Percentiles rank a stretch among this genome's conserved stretches.
Evolutionary conservation across 768 basidiomycete species (phyloP).

Genomic region (Russula griseocarnosa): DNA sequence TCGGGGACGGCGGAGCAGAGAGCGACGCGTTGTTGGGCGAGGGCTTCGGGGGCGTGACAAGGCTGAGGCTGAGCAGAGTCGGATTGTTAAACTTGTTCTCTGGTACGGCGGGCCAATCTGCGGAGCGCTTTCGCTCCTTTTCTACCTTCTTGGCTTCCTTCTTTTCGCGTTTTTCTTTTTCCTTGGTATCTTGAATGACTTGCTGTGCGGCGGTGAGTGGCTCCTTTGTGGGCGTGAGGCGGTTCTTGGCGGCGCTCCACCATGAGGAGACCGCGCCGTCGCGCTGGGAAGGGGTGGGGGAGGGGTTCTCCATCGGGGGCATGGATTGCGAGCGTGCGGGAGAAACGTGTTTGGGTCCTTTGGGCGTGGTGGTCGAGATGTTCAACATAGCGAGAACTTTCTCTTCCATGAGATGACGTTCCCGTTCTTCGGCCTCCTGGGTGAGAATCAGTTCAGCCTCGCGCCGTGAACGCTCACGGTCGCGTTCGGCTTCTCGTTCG

Average conservation of each 20-base stretch:
- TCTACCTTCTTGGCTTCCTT: conserved; percentile 42
- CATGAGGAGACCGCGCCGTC: conserved; percentile 46
- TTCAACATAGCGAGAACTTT: conserved; percentile 74
- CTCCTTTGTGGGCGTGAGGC: conserved; percentile 74
- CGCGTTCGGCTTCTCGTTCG: conserved; percentile 74
- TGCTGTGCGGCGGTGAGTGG: conserved; percentile 82
- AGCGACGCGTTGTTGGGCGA: conserved; percentile 48
- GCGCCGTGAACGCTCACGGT: conserved; percentile 67
- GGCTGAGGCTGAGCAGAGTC: conserved; percentile 54
- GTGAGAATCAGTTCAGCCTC: conserved; percentile 77
- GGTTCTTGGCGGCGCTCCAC: conserved; percentile 74
- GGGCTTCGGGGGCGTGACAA: conserved; percentile 46
- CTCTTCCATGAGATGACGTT: conserved; percentile 65
- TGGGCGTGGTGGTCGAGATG: conserved; percentile 34
- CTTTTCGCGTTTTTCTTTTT: conserved; percentile 51
- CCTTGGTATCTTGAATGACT: conserved; percentile 69
- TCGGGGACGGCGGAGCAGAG: conserved; percentile 59
- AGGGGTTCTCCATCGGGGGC: conserved; percentile 39
- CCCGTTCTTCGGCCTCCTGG: conserved; percentile 66
- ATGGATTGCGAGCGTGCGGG: conserved; percentile 57
- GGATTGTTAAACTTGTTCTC: conserved; percentile 56
- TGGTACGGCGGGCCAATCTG: conserved; percentile 53
- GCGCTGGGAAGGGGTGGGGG: conserved; percentile 61
- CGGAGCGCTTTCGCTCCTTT: conserved; percentile 37
- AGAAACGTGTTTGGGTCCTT: conserved; percentile 50